These are phyloP conservation scores for Suillus alpinus DNA, from an alignment of 768 basidiomycete species.

Conservation along the genomic window DNA sequence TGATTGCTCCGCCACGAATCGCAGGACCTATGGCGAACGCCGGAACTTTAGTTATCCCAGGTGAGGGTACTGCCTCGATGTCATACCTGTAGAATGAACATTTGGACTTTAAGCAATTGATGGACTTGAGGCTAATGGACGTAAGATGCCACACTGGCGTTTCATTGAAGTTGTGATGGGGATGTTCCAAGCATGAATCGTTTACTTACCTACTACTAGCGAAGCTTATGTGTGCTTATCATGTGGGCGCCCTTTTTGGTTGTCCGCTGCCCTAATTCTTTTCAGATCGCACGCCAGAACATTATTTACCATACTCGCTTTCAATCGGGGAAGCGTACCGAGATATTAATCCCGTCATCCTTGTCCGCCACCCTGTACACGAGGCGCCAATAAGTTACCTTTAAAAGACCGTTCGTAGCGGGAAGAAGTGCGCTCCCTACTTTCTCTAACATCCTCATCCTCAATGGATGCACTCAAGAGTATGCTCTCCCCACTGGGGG, in stretches of 20 bases:
- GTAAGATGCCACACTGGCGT: not conserved
- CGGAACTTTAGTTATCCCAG: slow-evolving; percentile 7
- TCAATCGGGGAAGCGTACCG: slow-evolving; percentile 27
- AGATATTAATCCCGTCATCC: slow-evolving; percentile 28
- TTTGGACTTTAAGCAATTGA: not conserved
- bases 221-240: slow-evolving; percentile 5
- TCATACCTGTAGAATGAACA: not conserved
- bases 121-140: slow-evolving; percentile 2
- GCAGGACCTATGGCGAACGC: slow-evolving; percentile 9
- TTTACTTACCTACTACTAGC: not conserved
- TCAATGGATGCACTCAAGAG: slow-evolving; percentile 70
- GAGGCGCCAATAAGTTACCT: slow-evolving; percentile 29
- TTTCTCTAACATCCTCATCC: slow-evolving; percentile 12
- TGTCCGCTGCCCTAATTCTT: slow-evolving; percentile 11
- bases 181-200: not conserved
- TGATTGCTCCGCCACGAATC: slow-evolving; percentile 18
- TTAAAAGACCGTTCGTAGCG: slow-evolving; percentile 39
- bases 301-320: slow-evolving; percentile 18
- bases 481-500: slow-evolving; percentile 67
- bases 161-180: slow-evolving; percentile 1
- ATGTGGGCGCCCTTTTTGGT: slow-evolving; percentile 17
- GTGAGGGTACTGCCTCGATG: not conserved
- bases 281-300: slow-evolving; percentile 19
- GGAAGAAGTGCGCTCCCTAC: slow-evolving; percentile 29
- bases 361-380: slow-evolving; percentile 31